Conservation (phyloP, 2,329 filamentous ascomycete genomes). For the Ascochyta viciae-villosae region DNA sequence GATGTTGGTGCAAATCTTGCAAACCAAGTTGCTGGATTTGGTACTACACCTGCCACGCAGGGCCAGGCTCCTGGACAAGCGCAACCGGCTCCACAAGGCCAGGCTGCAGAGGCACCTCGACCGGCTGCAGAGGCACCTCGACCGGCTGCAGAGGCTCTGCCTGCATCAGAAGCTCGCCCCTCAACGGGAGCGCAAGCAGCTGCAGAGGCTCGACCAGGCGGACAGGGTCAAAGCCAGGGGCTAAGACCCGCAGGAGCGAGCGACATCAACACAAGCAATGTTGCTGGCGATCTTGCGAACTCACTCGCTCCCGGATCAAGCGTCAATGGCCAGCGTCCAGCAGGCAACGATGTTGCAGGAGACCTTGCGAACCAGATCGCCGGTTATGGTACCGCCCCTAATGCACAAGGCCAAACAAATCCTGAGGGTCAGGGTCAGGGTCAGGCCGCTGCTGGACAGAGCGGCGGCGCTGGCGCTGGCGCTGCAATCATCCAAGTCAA, state of each 20-base stretch:
- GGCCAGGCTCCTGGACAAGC: constrained; percentile 17
- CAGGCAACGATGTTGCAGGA: constrained; percentile 10
- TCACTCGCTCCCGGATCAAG: constrained; percentile 25
- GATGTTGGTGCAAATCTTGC: constrained; percentile 24
- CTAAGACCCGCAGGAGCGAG: constrained; percentile 6
- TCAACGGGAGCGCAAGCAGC: not conserved
- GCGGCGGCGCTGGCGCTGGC: constrained; percentile 2
- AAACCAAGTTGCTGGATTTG: constrained; percentile 30
- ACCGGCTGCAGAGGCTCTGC: not conserved
- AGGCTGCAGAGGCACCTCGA: constrained; percentile 3
- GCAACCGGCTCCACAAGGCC: constrained; percentile 4
- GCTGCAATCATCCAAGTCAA: constrained; percentile 18
- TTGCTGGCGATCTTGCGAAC: constrained; percentile 27
- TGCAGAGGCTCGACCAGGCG: constrained; percentile 3
- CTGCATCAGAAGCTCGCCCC: not conserved
- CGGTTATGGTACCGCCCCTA: not conserved
- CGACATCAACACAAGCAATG: constrained; percentile 18
- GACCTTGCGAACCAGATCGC: constrained; percentile 15
- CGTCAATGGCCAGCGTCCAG: constrained; percentile 7
- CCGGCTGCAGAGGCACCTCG: not conserved
- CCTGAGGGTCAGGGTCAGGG: constrained; percentile 20
- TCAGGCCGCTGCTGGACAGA: constrained; percentile 12
- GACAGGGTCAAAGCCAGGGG: constrained; percentile 9
- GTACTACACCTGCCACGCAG: constrained; percentile 8
- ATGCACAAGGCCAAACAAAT: constrained; percentile 7